A percentile compares a stretch with the other conserved stretches of the same genome.
phyloP scores from a whole-genome alignment of 371 early-diverging fungal genomes.

The Mucor indicus region DNA sequence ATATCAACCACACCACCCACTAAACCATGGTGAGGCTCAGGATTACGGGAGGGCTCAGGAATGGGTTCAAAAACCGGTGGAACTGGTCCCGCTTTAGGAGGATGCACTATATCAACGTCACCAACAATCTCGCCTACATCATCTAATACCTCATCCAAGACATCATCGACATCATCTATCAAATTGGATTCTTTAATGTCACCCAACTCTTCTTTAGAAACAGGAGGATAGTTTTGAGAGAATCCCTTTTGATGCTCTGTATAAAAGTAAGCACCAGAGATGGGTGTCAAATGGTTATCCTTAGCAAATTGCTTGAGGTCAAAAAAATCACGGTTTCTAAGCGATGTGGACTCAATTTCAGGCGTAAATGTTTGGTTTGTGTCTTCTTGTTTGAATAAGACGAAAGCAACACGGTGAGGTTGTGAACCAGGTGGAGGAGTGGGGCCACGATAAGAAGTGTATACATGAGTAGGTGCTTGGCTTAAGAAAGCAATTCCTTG shows the following conservation, averaged over 20 bases:
- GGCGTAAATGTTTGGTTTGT: conserved; percentile 9
- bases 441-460: conserved; percentile 8
- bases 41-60: too few species aligned
- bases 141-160: too few species aligned
- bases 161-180: too few species aligned
- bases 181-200: too few species aligned
- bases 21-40: neutral
- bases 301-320: conserved; percentile 9
- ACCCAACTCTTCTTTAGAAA: too few species aligned
- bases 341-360: too few species aligned
- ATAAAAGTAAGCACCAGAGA: conserved; percentile 22
- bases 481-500: neutral
- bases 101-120: too few species aligned
- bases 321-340: conserved; percentile 1
- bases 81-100: too few species aligned
- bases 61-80: too few species aligned
- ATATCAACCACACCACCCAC: neutral
- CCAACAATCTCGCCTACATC: too few species aligned
- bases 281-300: conserved; percentile 18
- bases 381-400: conserved; percentile 22
- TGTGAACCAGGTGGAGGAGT: conserved; percentile 3
- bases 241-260: neutral
- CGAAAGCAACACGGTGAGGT: conserved; percentile 25
- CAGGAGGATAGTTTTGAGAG: too few species aligned
- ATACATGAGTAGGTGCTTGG: neutral